Percentiles rank a stretch among this genome's conserved stretches.
phyloP scores from a whole-genome alignment of 2,329 filamentous ascomycete species.

The Trichoderma cornu-damae region DNA sequence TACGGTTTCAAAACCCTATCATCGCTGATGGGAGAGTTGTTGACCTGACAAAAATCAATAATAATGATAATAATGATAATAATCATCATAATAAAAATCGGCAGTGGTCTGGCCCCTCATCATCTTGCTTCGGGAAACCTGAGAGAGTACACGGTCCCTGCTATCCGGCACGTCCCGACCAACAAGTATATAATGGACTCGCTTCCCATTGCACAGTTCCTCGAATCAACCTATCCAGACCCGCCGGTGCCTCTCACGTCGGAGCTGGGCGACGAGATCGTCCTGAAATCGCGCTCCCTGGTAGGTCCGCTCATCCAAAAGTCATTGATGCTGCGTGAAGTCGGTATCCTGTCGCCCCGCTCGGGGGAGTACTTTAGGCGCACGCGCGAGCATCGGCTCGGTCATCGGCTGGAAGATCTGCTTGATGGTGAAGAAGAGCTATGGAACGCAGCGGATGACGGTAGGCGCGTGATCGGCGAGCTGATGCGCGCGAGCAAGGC shows the following conservation, averaged over 20 bases:
- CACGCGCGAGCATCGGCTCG: background rate
- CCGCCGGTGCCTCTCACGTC: background rate
- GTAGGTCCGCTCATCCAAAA: background rate
- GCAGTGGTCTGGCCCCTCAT: background rate
- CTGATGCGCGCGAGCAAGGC: background rate
- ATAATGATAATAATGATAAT: no score
- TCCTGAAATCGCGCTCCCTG: background rate
- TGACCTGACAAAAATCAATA: no score
- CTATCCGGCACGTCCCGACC: slow-evolving; percentile 3
- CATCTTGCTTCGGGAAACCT: background rate
- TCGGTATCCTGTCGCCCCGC: background rate
- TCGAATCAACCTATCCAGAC: slow-evolving; percentile 1
- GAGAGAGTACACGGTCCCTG: background rate
- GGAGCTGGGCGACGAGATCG: slow-evolving; percentile 2
- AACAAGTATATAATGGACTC: slow-evolving; percentile 8
- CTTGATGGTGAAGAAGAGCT: slow-evolving; percentile 1
- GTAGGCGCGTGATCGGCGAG: background rate
- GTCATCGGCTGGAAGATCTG: background rate
- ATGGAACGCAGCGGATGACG: background rate
- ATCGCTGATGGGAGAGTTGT: background rate
- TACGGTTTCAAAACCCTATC: background rate
- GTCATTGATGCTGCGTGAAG: background rate
- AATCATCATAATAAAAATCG: background rate
- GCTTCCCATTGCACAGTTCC: background rate
- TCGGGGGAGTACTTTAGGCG: slow-evolving; percentile 1